Evolutionary conservation across 331 rosid genomes (phyloP).

Genomic region (Phaseolus coccineus): DNA sequence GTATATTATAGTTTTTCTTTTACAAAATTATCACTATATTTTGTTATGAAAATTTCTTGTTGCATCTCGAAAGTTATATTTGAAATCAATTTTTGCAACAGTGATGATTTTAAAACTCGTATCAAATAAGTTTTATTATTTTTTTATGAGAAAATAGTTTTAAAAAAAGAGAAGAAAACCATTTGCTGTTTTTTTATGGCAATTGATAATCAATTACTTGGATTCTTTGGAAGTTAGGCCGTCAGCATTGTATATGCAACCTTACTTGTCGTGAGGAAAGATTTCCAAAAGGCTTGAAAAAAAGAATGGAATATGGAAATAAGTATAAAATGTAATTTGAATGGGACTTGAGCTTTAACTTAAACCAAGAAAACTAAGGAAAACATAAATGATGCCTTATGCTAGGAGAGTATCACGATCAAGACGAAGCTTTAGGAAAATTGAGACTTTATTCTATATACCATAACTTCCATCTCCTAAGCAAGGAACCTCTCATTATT

Average conservation of each 20-base stretch:
- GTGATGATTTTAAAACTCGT: too few relatives aligned
- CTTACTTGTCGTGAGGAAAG: conserved; percentile 36
- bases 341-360: conserved; percentile 29
- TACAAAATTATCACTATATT: too few relatives aligned
- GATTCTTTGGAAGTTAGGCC: conserved; percentile 15
- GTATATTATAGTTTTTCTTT: too few relatives aligned
- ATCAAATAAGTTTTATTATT: background rate
- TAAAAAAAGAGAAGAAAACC: background rate
- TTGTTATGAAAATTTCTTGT: too few relatives aligned
- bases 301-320: background rate
- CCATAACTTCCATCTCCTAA: conserved; percentile 28
- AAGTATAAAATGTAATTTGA: background rate
- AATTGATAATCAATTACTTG: background rate
- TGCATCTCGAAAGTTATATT: too few relatives aligned
- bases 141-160: background rate
- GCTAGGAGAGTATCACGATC: conserved; percentile 12
- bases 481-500: conserved; percentile 36
- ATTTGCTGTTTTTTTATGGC: background rate
- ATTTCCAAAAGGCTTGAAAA: background rate
- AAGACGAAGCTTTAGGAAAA: background rate
- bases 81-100: too few relatives aligned
- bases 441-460: conserved; percentile 30
- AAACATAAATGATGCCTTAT: background rate
- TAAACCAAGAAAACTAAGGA: conserved; percentile 34
- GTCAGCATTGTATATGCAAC: background rate